Percentiles rank a stretch among this genome's conserved stretches.
Evolutionary conservation across 345 rosid species (phyloP).

Genomic region (Raphanus raphanistrum): DNA sequence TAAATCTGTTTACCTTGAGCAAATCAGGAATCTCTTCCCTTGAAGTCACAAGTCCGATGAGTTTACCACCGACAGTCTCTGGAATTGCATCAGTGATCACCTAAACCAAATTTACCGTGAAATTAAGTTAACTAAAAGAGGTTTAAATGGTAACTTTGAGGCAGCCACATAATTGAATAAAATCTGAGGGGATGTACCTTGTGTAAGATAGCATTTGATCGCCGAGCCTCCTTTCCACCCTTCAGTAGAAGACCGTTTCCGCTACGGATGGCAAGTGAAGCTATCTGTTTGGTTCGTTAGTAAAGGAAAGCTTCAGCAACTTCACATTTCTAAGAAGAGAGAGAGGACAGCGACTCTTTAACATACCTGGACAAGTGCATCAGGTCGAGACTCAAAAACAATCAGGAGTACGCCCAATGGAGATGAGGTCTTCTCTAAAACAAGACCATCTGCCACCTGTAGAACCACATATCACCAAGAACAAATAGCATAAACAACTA

Average conservation of each 20-base stretch:
- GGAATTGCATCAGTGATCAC: constrained; percentile 92
- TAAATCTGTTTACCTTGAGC: constrained; percentile 63
- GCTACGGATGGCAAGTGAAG: constrained; percentile 92
- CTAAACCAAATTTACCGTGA: constrained; percentile 42
- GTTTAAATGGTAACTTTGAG: not conserved
- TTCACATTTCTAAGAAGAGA: not conserved
- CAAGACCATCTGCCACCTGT: constrained; percentile 93
- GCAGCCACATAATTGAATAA: constrained; percentile 4
- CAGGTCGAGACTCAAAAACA: constrained; percentile 97
- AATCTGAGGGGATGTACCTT: constrained; percentile 48
- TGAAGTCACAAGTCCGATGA: constrained; percentile 90
- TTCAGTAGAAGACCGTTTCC: constrained; percentile 93
- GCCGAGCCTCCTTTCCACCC: constrained; percentile 96
- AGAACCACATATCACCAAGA: constrained; percentile 17
- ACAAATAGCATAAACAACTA: constrained; percentile 18
- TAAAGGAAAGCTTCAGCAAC: constrained; percentile 21
- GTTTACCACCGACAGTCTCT: constrained; percentile 67
- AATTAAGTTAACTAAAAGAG: not conserved
- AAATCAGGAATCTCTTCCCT: constrained; percentile 97
- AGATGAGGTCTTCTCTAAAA: constrained; percentile 91
- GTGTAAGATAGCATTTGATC: constrained; percentile 92
- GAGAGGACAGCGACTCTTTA: not conserved
- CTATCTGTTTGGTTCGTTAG: constrained; percentile 60
- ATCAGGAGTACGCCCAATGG: constrained; percentile 96
- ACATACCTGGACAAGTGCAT: constrained; percentile 92